Conservation (phyloP, 2,329 filamentous ascomycete species). For the Epichloe sp. region DNA sequence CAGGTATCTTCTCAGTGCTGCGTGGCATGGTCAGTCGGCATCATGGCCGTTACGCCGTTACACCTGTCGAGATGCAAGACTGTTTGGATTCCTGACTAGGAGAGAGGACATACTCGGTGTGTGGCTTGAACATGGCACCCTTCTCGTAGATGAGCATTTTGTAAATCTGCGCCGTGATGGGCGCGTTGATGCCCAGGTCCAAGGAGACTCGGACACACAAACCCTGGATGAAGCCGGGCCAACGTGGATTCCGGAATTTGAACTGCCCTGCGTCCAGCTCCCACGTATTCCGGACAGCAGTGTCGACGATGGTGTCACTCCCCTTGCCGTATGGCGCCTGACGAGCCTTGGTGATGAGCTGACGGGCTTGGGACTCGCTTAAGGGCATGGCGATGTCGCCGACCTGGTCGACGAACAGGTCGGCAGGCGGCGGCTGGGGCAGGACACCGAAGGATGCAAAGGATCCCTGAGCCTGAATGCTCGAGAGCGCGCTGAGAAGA, state of each 20-base stretch:
- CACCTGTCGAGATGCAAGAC: too few relatives aligned
- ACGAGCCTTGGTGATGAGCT: slow-evolving; percentile 11
- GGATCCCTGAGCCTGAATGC: slow-evolving; percentile 8
- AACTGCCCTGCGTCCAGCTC: slow-evolving; percentile 28
- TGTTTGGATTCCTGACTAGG: too few relatives aligned
- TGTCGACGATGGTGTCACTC: slow-evolving; percentile 26
- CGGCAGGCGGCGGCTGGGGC: slow-evolving; percentile 2
- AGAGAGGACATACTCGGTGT: slow-evolving; percentile 22
- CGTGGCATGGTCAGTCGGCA: neutral
- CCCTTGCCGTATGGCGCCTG: slow-evolving; percentile 18
- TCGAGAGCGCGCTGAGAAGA: slow-evolving; percentile 3
- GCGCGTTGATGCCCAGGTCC: slow-evolving; percentile 19
- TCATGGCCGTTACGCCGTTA: neutral
- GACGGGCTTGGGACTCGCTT: slow-evolving; percentile 10
- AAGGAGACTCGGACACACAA: slow-evolving; percentile 13
- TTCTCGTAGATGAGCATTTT: slow-evolving; percentile 38
- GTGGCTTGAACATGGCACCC: slow-evolving; percentile 34
- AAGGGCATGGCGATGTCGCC: slow-evolving; percentile 15
- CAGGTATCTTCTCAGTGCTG: slow-evolving; percentile 30
- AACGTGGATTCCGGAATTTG: slow-evolving; percentile 20
- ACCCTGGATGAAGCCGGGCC: slow-evolving; percentile 14
- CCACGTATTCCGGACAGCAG: slow-evolving; percentile 27
- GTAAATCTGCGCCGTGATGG: slow-evolving; percentile 24
- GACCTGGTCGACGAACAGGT: slow-evolving; percentile 8
- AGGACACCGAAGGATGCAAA: slow-evolving; percentile 8